phyloP scores from a whole-genome alignment of 352 stramenopile genomes.

The Phytopythium chamaehyphon region DNA sequence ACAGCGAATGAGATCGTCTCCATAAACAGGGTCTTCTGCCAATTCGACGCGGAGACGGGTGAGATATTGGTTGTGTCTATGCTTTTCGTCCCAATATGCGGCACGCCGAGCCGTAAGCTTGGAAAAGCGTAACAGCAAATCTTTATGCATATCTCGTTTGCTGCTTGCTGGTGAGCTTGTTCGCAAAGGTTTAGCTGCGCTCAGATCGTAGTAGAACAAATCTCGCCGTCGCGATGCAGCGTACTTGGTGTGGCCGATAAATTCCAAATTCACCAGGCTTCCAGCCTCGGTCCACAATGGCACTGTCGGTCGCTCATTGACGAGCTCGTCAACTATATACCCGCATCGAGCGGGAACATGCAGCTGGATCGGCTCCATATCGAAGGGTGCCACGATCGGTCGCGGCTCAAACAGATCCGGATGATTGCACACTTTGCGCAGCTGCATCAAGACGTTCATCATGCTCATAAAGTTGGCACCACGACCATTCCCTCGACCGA shows the following conservation, averaged over 20 bases:
- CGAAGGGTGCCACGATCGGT: slow-evolving; percentile 95
- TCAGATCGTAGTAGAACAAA: slow-evolving; percentile 48
- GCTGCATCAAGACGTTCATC: slow-evolving; percentile 99
- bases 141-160: slow-evolving; percentile 27
- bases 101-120: slow-evolving; percentile 20
- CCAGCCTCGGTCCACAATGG: slow-evolving; percentile 27
- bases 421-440: slow-evolving; percentile 97
- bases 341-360: slow-evolving; percentile 30
- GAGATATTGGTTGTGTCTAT: slow-evolving; percentile 17
- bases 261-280: slow-evolving; percentile 45
- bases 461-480: slow-evolving; percentile 94
- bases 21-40: slow-evolving; percentile 45
- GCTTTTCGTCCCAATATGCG: slow-evolving; percentile 41
- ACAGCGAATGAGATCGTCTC: slow-evolving; percentile 32
- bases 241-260: slow-evolving; percentile 24
- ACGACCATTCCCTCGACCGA: slow-evolving; percentile 80
- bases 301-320: slow-evolving; percentile 25
- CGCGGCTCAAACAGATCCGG: slow-evolving; percentile 98
- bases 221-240: slow-evolving; percentile 25
- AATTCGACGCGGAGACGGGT: slow-evolving; percentile 23
- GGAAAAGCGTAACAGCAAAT: slow-evolving; percentile 31
- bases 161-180: slow-evolving; percentile 12
- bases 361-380: slow-evolving; percentile 43
- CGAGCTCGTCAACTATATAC: slow-evolving; percentile 41
- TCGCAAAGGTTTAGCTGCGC: slow-evolving; percentile 20